phyloP scores from a whole-genome alignment of 768 basidiomycete genomes.

The Tricholoma terreum region DNA sequence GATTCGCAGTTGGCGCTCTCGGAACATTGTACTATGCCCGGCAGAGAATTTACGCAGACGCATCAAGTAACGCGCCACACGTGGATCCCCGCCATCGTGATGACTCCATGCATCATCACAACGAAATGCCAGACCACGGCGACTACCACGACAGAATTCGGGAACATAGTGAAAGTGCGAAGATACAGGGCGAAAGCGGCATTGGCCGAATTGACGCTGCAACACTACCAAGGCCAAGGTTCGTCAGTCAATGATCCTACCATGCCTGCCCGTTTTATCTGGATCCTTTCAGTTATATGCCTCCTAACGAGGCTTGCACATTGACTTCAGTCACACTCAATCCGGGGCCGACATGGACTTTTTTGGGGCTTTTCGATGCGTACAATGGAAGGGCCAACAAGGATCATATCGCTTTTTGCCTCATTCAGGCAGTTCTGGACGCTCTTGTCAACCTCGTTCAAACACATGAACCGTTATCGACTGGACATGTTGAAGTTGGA shows the following conservation, averaged over 20 bases:
- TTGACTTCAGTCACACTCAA: neutral
- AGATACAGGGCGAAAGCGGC: conserved; percentile 3
- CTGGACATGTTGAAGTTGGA: conserved; percentile 12
- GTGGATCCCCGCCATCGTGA: neutral
- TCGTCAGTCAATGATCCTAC: neutral
- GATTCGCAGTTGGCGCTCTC: conserved; percentile 4
- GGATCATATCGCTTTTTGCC: conserved; percentile 16
- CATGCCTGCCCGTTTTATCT: neutral
- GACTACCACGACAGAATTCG: too few species aligned
- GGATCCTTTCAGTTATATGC: neutral
- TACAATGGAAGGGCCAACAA: conserved; percentile 29
- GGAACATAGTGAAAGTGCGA: conserved; percentile 2
- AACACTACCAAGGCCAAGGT: conserved; percentile 14
- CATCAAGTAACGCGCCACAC: neutral
- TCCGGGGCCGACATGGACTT: conserved; percentile 23
- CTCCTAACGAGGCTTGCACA: conserved; percentile 1
- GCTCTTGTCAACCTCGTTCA: conserved; percentile 6
- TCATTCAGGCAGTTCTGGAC: neutral
- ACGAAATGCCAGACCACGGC: neutral
- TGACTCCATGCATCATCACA: neutral
- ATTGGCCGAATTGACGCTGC: conserved; percentile 12
- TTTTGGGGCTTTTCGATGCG: conserved; percentile 32
- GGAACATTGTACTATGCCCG: conserved; percentile 4
- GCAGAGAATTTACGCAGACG: conserved; percentile 4
- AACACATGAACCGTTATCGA: conserved; percentile 7